A percentile compares a stretch with the other conserved stretches of the same genome.
phyloP scores from a whole-genome alignment of 768 basidiomycete genomes.

The Rhizopogon salebrosus region DNA sequence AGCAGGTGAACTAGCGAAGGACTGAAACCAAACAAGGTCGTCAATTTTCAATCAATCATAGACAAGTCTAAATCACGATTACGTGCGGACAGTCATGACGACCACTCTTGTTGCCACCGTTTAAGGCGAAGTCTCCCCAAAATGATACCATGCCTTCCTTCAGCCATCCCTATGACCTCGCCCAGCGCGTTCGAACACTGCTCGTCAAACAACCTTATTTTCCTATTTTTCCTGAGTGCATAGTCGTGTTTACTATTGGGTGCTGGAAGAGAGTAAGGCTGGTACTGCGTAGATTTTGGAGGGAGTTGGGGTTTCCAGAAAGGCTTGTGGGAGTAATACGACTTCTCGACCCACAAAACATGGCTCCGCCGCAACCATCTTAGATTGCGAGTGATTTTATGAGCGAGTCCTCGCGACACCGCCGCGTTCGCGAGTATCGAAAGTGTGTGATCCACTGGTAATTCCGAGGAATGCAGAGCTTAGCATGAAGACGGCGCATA shows the following conservation, averaged over 20 bases:
- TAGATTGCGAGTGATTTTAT: constrained; percentile 53
- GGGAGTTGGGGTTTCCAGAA: constrained; percentile 37
- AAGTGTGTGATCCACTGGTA: constrained; percentile 64
- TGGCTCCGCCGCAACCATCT: constrained; percentile 25
- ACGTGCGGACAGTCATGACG: not conserved
- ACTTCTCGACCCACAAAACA: constrained; percentile 20
- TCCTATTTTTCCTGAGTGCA: constrained; percentile 14
- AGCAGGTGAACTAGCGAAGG: not conserved
- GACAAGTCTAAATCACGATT: not conserved
- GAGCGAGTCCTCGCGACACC: constrained; percentile 56
- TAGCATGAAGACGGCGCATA: constrained; percentile 5
- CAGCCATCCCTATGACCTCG: constrained; percentile 55
- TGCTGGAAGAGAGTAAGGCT: constrained; percentile 10
- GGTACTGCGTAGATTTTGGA: constrained; percentile 14
- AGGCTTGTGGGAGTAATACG: constrained; percentile 14
- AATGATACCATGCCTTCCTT: constrained; percentile 45
- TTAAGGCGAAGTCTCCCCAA: constrained; percentile 41
- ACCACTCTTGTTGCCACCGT: constrained; percentile 18
- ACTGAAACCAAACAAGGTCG: not conserved
- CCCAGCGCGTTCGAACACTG: constrained; percentile 44
- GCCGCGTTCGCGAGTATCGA: constrained; percentile 58
- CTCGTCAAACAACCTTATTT: constrained; percentile 27
- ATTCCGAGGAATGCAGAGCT: not conserved
- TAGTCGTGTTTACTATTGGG: constrained; percentile 10
- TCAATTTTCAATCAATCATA: not conserved